Conservation (phyloP, 345 rosid species). For the Luvunga scandens region DNA sequence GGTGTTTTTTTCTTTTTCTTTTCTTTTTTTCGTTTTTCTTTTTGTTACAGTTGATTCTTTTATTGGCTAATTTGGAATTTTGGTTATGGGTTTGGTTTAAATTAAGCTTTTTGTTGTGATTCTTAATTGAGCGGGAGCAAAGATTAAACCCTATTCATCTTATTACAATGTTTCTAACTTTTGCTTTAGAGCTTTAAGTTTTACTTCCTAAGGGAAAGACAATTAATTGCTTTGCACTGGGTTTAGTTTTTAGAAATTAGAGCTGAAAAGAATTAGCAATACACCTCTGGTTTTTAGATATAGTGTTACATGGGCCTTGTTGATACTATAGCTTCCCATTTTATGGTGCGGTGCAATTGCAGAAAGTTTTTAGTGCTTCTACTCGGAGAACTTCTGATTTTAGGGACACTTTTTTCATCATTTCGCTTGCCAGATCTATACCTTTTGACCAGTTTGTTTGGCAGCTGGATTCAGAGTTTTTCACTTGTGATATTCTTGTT, state of each 20-base stretch:
- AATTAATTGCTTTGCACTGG: not conserved
- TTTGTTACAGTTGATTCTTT: not conserved
- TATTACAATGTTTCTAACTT: not conserved
- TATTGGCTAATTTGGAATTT: not conserved
- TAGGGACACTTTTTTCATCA: not conserved
- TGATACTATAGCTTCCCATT: too few species aligned
- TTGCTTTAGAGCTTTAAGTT: too few species aligned
- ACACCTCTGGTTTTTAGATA: not conserved
- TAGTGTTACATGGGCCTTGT: not conserved
- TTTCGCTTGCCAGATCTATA: not conserved
- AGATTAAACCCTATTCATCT: not conserved
- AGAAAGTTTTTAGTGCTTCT: not conserved
- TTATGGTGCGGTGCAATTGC: not conserved
- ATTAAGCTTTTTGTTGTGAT: not conserved
- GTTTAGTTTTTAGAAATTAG: not conserved
- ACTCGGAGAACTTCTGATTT: not conserved
- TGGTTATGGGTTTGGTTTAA: not conserved
- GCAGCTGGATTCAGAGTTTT: not conserved
- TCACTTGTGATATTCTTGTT: not conserved
- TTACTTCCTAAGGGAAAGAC: not conserved
- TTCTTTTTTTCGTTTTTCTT: not conserved
- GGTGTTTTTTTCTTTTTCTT: not conserved
- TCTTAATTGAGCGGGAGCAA: not conserved
- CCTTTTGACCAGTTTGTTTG: not conserved
- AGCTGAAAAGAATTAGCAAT: not conserved